These are phyloP conservation scores for Cylindrotheca fusiformis DNA, from an alignment of 108 stramenopile genomes.

Conservation along the genomic window DNA sequence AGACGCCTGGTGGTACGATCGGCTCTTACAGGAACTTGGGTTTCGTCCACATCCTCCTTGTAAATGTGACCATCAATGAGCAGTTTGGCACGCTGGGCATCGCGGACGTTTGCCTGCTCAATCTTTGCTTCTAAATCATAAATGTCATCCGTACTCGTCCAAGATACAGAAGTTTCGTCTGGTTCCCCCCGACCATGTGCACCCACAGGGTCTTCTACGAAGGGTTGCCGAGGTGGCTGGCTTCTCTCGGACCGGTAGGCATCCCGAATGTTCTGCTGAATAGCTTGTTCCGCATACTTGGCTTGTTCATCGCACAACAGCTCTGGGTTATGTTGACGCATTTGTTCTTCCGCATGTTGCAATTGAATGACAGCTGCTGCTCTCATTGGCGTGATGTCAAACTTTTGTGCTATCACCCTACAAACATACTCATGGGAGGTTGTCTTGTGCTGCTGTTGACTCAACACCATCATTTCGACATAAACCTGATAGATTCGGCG, in stretches of 20 bases:
- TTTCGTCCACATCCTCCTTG: constrained; percentile 70
- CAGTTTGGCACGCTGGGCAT: constrained; percentile 53
- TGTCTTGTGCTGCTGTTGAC: constrained; percentile 24
- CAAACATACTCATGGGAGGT: constrained; percentile 85
- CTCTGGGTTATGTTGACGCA: constrained; percentile 30
- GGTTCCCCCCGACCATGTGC: constrained; percentile 46
- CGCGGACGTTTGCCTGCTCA: constrained; percentile 41
- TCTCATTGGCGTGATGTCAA: constrained; percentile 62
- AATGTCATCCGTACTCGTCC: constrained; percentile 52
- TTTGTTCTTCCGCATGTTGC: constrained; percentile 77
- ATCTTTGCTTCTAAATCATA: constrained; percentile 67
- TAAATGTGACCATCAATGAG: constrained; percentile 64
- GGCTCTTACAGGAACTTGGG: constrained; percentile 38
- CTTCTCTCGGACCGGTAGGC: constrained; percentile 34
- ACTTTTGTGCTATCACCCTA: constrained; percentile 70
- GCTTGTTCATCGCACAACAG: constrained; percentile 37
- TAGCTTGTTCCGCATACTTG: constrained; percentile 51
- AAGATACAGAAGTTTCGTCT: constrained; percentile 37
- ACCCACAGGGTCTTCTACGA: constrained; percentile 72
- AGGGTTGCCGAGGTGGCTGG: constrained; percentile 14
- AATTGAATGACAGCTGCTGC: constrained; percentile 78
- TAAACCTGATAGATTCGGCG: constrained; percentile 62
- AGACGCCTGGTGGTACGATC: constrained; percentile 43
- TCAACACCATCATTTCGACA: constrained; percentile 55
- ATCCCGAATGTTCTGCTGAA: constrained; percentile 37